Evolutionary conservation across 2,329 filamentous ascomycete species (phyloP), one percentile per base, ranked within the genome.

Genomic region (Aaosphaeria arxii): DNA sequence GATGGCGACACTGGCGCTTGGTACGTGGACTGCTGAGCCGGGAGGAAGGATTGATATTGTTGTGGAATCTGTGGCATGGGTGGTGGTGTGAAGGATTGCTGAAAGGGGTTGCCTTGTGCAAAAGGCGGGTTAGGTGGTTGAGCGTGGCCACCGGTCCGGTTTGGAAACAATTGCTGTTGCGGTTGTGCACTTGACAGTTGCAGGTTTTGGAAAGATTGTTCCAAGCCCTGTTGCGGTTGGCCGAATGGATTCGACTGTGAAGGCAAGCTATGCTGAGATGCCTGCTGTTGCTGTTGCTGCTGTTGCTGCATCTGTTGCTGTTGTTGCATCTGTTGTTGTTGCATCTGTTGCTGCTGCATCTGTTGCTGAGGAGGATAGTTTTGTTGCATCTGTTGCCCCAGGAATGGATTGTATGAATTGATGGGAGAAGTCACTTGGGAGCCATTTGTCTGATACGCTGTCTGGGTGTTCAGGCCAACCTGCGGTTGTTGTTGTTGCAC

Each of bases 121-220:
- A 64, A 69, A 31, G 64, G 66, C 6, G 65, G 63, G 28, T 49
- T 61, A 17, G 74, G 77, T 11, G 52, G 46, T 69, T 68, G 53
- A 7, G 68, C 71, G 50, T 55, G 79, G 24, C 83, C 88, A 46
- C 88, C 87, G 1, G 88, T 91, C 46, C 86, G 84, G 61, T 91
- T 84, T 6, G 88, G 87, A 64, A 91, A 91, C 30, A 91, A 74
- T 35, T 51, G 82, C 56, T 84, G 83, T 40, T 66, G 59, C 28
- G 57, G 56, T 41, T 55, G 58, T 35, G 61, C 61, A 29, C 62
- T 64, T 30, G 65, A 83, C 2, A 95, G 73, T 35, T 88, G 84
- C 70, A 96, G 78, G 53, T 82, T 84, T 63, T 91, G 86, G 61
- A 96, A 88, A 1, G 87, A 83, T 58, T 87, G 82, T 53, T 84